These are phyloP conservation scores for Aspergillus ostianus DNA, from an alignment of 495 filamentous ascomycete species.

Conservation along the genomic window DNA sequence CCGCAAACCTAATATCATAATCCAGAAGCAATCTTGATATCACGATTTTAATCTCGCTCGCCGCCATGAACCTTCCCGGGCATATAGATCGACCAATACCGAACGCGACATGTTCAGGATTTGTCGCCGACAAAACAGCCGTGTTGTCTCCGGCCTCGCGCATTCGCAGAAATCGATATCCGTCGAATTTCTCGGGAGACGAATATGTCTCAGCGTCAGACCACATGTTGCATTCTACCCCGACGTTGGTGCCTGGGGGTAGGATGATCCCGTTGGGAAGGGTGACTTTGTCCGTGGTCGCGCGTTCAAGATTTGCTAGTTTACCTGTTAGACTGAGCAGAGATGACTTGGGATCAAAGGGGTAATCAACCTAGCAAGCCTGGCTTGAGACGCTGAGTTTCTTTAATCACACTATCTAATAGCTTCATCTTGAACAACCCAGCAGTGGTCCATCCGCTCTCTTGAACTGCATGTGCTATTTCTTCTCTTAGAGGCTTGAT, in stretches of 20 bases:
- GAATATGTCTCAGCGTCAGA: slow-evolving; percentile 32
- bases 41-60: not conserved
- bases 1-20: slow-evolving; percentile 21
- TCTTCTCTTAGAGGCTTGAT: slow-evolving; percentile 25
- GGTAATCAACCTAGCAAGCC: slow-evolving; percentile 20
- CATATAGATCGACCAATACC: slow-evolving; percentile 44
- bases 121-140: slow-evolving; percentile 32
- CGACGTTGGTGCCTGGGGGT: slow-evolving; percentile 19
- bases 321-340: not conserved
- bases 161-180: slow-evolving; percentile 32
- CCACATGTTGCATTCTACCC: slow-evolving; percentile 18
- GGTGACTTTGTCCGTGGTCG: slow-evolving; percentile 19
- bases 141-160: slow-evolving; percentile 24
- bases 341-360: not conserved
- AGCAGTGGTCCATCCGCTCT: slow-evolving; percentile 37
- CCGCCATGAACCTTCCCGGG: slow-evolving; percentile 24
- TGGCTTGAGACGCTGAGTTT: slow-evolving; percentile 31
- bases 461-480: slow-evolving; percentile 14
- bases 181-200: slow-evolving; percentile 34
- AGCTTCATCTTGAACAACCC: slow-evolving; percentile 42
- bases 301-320: slow-evolving; percentile 35
- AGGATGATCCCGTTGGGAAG: slow-evolving; percentile 17
- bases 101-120: slow-evolving; percentile 31
- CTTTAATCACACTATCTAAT: slow-evolving; percentile 36
- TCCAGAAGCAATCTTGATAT: not conserved